Evolutionary conservation across 805 yeast genomes (phyloP).

Genomic region (Candida coleopterorum): DNA sequence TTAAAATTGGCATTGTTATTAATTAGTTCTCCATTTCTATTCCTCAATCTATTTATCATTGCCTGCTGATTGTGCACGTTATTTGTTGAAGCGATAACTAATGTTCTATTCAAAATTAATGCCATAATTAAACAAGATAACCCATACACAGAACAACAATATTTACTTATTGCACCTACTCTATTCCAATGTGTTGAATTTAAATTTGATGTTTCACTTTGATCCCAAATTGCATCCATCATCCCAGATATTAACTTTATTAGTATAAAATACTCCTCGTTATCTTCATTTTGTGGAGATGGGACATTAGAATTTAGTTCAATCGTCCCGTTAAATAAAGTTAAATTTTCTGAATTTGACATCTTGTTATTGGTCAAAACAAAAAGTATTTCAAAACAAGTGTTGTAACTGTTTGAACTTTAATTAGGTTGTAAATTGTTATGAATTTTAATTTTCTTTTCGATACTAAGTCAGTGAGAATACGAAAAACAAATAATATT

Average conservation of each 20-base stretch:
- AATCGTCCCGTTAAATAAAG: background rate
- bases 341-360: background rate
- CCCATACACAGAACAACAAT: slow-evolving; percentile 36
- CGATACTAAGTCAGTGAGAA: no score
- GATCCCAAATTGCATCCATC: slow-evolving; percentile 14
- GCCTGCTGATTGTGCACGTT: slow-evolving; percentile 18
- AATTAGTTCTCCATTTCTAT: background rate
- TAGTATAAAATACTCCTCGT: slow-evolving; percentile 6
- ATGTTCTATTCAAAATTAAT: slow-evolving; percentile 32
- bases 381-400: no score
- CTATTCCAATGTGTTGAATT: slow-evolving; percentile 10
- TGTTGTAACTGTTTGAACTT: no score
- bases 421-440: no score
- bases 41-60: slow-evolving; percentile 12
- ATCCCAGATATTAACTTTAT: slow-evolving; percentile 8
- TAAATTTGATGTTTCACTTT: slow-evolving; percentile 8
- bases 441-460: no score
- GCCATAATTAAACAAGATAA: slow-evolving; percentile 35
- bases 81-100: slow-evolving; percentile 34
- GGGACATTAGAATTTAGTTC: background rate
- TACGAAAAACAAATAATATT: no score
- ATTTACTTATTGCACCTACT: slow-evolving; percentile 16
- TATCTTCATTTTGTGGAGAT: background rate
- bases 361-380: background rate
- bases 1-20: background rate